A percentile compares a stretch with the other conserved stretches of the same genome.
These are phyloP conservation scores for Bruguiera parviflora DNA, from an alignment of 345 rosid species.

Conservation along the genomic window DNA sequence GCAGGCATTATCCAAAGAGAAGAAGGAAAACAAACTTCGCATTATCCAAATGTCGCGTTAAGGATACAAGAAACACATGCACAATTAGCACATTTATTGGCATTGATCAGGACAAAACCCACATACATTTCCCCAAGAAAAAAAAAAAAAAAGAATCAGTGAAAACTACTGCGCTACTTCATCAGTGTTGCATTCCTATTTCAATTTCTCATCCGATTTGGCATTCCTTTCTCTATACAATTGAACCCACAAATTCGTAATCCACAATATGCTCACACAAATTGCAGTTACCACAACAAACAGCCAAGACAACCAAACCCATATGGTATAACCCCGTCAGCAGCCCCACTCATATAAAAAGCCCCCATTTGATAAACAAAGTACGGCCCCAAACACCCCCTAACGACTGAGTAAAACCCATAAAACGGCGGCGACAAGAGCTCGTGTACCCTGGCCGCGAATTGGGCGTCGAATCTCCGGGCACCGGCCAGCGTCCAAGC, in stretches of 20 bases:
- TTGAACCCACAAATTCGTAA: slow-evolving; percentile 69
- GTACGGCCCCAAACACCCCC: slow-evolving; percentile 65
- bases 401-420: slow-evolving; percentile 54
- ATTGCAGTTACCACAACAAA: slow-evolving; percentile 60
- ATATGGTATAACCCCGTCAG: slow-evolving; percentile 53
- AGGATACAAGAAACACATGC: too few species aligned
- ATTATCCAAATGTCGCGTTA: too few species aligned
- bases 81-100: too few species aligned
- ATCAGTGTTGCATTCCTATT: slow-evolving; percentile 15
- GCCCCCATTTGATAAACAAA: slow-evolving; percentile 58
- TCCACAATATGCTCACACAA: slow-evolving; percentile 72
- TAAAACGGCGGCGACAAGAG: slow-evolving; percentile 70
- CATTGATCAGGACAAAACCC: too few species aligned
- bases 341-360: slow-evolving; percentile 52
- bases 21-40: too few species aligned
- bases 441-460: slow-evolving; percentile 50
- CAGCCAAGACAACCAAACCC: slow-evolving; percentile 91
- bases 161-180: too few species aligned
- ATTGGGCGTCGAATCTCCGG: slow-evolving; percentile 41
- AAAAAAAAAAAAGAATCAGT: too few species aligned
- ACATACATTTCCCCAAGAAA: too few species aligned
- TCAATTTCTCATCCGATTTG: slow-evolving; percentile 40
- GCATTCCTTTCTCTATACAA: slow-evolving; percentile 48
- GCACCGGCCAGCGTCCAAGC: slow-evolving; percentile 73
- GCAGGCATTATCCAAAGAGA: too few species aligned